A percentile compares a stretch with the other conserved stretches of the same genome.
Evolutionary conservation across 345 rosid genomes (phyloP).

Genomic region (Aethionema arabicum): DNA sequence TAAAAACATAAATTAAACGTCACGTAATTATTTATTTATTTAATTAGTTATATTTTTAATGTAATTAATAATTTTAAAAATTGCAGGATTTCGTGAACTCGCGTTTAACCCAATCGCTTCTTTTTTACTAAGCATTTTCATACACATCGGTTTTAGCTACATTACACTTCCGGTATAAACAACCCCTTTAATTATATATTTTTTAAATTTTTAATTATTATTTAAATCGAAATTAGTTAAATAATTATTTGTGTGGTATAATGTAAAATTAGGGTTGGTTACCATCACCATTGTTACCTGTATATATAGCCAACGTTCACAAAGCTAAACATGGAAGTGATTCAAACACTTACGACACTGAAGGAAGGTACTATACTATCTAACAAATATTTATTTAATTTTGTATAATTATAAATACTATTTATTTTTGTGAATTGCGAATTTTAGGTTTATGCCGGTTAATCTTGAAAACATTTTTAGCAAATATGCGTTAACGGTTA

Average conservation of each 20-base stretch:
- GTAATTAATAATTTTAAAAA: neutral
- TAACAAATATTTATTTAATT: neutral
- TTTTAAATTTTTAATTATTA: neutral
- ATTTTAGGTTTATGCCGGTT: slow-evolving; percentile 60
- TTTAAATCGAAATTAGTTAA: too few relatives aligned
- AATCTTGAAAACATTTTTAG: slow-evolving; percentile 66
- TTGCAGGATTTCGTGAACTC: slow-evolving; percentile 53
- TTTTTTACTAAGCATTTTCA: slow-evolving; percentile 39
- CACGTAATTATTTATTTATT: neutral
- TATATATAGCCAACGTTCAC: slow-evolving; percentile 69
- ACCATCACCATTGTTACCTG: slow-evolving; percentile 66
- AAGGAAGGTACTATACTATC: slow-evolving; percentile 64
- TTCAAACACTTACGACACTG: slow-evolving; percentile 68
- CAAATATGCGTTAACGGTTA: slow-evolving; percentile 58
- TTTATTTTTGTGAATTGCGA: neutral
- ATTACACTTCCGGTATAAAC: slow-evolving; percentile 60
- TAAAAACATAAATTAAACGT: too few relatives aligned
- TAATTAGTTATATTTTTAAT: neutral
- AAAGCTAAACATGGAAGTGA: slow-evolving; percentile 80
- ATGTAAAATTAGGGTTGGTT: slow-evolving; percentile 54
- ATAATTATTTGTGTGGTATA: neutral
- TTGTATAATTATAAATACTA: neutral
- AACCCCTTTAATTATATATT: neutral
- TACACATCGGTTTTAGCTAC: slow-evolving; percentile 56
- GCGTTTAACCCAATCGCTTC: slow-evolving; percentile 61